phyloP scores from a whole-genome alignment of 176 grass and related monocot species.

The Areca catechu region DNA sequence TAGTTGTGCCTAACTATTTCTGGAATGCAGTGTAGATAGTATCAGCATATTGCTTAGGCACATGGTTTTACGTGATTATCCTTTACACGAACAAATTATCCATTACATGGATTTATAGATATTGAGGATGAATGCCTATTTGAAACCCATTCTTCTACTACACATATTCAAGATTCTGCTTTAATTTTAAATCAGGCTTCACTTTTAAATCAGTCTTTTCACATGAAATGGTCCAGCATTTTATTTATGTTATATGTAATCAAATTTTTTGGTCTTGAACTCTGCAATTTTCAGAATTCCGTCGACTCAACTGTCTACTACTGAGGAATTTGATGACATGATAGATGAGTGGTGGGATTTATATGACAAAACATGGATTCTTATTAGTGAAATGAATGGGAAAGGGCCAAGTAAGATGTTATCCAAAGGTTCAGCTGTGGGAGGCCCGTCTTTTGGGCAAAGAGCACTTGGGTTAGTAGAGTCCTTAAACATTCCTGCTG shows the following conservation, averaged over 20 bases:
- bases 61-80: no score
- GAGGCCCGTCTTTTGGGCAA: slow-evolving; percentile 70
- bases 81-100: no score
- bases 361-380: slow-evolving; percentile 80
- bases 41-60: no score
- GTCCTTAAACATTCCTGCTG: slow-evolving; percentile 93
- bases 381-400: slow-evolving; percentile 67
- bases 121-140: no score
- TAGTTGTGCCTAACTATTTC: no score
- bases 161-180: no score
- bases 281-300: slow-evolving; percentile 35
- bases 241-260: not conserved
- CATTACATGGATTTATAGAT: no score
- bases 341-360: slow-evolving; percentile 64
- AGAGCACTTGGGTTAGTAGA: slow-evolving; percentile 92
- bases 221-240: no score
- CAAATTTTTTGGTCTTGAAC: not conserved
- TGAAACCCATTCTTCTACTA: no score
- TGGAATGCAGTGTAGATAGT: no score
- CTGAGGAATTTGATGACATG: slow-evolving; percentile 32
- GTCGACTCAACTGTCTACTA: slow-evolving; percentile 39
- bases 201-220: no score
- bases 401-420: slow-evolving; percentile 54
- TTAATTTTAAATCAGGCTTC: no score
- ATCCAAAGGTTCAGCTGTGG: slow-evolving; percentile 42